Evolutionary conservation across 495 filamentous ascomycete species (phyloP).

Genomic region (Daldinia grandis): DNA sequence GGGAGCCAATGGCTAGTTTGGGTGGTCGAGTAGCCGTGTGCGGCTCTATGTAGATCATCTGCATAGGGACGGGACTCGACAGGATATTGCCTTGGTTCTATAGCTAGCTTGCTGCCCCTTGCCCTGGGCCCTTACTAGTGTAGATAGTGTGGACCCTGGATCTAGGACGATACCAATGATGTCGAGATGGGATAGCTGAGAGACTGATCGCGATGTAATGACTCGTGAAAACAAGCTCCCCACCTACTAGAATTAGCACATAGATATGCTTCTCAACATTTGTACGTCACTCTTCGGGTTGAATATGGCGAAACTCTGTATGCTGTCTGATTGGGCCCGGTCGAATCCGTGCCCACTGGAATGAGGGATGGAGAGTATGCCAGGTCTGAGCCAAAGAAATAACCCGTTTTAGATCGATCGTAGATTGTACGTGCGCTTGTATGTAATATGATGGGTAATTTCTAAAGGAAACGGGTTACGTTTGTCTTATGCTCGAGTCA

Average conservation of each 20-base stretch:
- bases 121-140: constrained; percentile 7
- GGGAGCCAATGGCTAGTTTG: constrained; percentile 21
- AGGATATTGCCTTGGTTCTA: constrained; percentile 5
- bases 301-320: constrained; percentile 8
- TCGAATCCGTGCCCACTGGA: constrained; percentile 10
- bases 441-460: background rate
- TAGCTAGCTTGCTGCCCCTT: constrained; percentile 4
- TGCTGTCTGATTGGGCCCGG: background rate
- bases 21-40: constrained; percentile 4
- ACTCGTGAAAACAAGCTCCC: constrained; percentile 18
- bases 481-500: constrained; percentile 17
- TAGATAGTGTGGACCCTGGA: constrained; percentile 8
- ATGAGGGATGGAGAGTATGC: too few species aligned
- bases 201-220: constrained; percentile 13
- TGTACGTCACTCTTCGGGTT: background rate
- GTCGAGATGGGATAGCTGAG: background rate
- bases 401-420: background rate
- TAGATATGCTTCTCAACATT: constrained; percentile 9
- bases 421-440: background rate
- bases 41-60: constrained; percentile 22
- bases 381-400: constrained; percentile 14
- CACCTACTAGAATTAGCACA: constrained; percentile 16
- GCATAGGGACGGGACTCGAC: constrained; percentile 15
- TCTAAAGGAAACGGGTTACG: background rate
- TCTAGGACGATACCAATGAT: constrained; percentile 2